Evolutionary conservation across 2,329 filamentous ascomycete genomes (phyloP), one percentile per base, ranked within the genome.

Genomic region (Clathrospora elynae): DNA sequence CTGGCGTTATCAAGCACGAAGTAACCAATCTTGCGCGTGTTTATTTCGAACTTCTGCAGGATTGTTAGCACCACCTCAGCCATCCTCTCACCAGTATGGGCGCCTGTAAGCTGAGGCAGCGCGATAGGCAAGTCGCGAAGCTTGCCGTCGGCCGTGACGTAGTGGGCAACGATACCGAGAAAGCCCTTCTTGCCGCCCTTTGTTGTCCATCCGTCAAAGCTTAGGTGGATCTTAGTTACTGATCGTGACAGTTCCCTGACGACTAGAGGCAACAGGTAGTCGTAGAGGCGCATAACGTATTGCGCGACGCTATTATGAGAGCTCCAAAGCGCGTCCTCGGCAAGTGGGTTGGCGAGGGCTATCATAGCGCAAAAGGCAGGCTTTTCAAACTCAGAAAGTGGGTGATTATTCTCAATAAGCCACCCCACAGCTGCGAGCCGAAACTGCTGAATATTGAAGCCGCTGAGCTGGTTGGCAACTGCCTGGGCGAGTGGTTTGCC

Each of bases 51-150:
- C 12, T 25, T 4, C 19, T 22, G 13, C 22, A 47, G 28, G 2
- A 9, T 42, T 29, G 20, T 13, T 2, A 5, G 3, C n/a, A 47
- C 23, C 8, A 34, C 20, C 7, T 38, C 22, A 30, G 28, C 44
- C 3, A 47, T 42, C 13, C 17, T 26, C 28, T 47, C 19, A 11
- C 33, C 18, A 29, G 33, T 37, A 16, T 47, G 29, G 6, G 39
- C 22, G 22, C 44, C 38, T 16, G 12, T 26, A 4, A 47, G 23
- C 11, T 47, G 23, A 1, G 38, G 38, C 24, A 47, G 24, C 16
- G 44, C 44, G 23, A 47, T 43, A 38, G 34, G 44, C 6, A 47
- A 12, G 13, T 43, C 38, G 1, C 19, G n/a, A 25, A 47, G 8
- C 1, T 30, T 10, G 9, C 44, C 23, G 12, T 10, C 7, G 12